Evolutionary conservation across 2,329 filamentous ascomycete genomes (phyloP).

Genomic region (Verticillium tricorpus): DNA sequence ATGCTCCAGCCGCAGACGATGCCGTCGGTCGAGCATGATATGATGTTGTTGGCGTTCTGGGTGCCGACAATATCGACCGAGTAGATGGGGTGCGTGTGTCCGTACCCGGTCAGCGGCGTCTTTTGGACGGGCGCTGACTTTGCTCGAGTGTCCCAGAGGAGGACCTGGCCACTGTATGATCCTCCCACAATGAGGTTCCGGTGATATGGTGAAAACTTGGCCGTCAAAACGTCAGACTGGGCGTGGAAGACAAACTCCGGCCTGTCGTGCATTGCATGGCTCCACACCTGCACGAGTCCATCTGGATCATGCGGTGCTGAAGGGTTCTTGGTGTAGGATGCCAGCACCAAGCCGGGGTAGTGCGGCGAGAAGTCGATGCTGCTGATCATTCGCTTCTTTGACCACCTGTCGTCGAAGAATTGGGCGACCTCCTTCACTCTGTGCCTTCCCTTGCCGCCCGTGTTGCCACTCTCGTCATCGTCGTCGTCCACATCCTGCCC

Average conservation of each 20-base stretch:
- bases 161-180: constrained; percentile 92
- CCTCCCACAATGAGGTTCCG: constrained; percentile 94
- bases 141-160: constrained; percentile 93
- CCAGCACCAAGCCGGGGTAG: constrained; percentile 87
- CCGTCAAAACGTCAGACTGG: constrained; percentile 89
- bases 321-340: constrained; percentile 96
- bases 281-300: constrained; percentile 95
- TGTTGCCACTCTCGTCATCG: constrained; percentile 65
- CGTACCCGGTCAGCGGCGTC: constrained; percentile 89
- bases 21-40: constrained; percentile 93
- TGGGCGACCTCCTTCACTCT: constrained; percentile 84
- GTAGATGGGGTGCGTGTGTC: constrained; percentile 96
- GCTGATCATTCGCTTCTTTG: constrained; percentile 95
- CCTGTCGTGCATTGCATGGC: constrained; percentile 86
- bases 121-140: constrained; percentile 89
- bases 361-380: constrained; percentile 94
- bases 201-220: constrained; percentile 98
- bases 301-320: constrained; percentile 91
- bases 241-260: constrained; percentile 97
- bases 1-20: constrained; percentile 97
- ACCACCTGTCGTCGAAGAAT: constrained; percentile 94
- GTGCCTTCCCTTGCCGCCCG: constrained; percentile 65
- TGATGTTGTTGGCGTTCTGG: constrained; percentile 97
- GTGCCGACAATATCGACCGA: constrained; percentile 93
- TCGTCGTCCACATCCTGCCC: constrained; percentile 74